Percentiles rank a stretch among this genome's conserved stretches.
Conservation (phyloP, 331 rosid genomes). For the Rhamnella rubrinervis region DNA sequence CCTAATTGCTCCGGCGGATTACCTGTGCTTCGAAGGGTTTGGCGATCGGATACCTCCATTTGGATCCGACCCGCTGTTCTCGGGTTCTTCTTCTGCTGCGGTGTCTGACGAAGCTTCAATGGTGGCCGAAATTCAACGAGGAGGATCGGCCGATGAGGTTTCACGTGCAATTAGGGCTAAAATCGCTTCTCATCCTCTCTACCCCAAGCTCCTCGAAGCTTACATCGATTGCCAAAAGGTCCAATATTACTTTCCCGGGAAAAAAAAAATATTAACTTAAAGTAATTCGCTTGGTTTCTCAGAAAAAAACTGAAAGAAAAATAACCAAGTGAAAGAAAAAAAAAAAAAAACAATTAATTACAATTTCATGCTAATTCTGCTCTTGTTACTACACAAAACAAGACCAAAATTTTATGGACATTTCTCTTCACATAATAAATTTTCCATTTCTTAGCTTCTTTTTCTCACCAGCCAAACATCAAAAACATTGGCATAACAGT, state of each 20-base stretch:
- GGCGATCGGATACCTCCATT: constrained; percentile 17
- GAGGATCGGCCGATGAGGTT: constrained; percentile 26
- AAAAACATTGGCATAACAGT: background rate
- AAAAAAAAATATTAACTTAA: too few relatives aligned
- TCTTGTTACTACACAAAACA: too few relatives aligned
- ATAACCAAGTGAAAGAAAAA: background rate
- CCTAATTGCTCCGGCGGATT: constrained; percentile 4
- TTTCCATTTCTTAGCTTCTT: background rate
- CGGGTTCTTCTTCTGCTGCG: constrained; percentile 31
- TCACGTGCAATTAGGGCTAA: constrained; percentile 35
- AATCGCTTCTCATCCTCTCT: constrained; percentile 79
- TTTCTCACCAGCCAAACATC: constrained; percentile 15
- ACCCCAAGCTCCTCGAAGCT: constrained; percentile 60
- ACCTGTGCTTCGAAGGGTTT: background rate
- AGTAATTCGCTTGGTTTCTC: constrained; percentile 2
- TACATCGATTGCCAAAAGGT: constrained; percentile 82
- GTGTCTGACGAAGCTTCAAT: constrained; percentile 30
- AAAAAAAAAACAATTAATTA: background rate
- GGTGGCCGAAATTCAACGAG: constrained; percentile 24
- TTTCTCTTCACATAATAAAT: too few relatives aligned
- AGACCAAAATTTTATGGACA: too few relatives aligned
- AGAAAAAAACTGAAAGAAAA: constrained; percentile 17
- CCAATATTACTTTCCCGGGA: background rate
- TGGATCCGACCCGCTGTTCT: constrained; percentile 24
- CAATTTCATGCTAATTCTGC: too few relatives aligned